A percentile compares a stretch with the other conserved stretches of the same genome.
phyloP scores from a whole-genome alignment of 495 filamentous ascomycete species.

The Tuber indicum region DNA sequence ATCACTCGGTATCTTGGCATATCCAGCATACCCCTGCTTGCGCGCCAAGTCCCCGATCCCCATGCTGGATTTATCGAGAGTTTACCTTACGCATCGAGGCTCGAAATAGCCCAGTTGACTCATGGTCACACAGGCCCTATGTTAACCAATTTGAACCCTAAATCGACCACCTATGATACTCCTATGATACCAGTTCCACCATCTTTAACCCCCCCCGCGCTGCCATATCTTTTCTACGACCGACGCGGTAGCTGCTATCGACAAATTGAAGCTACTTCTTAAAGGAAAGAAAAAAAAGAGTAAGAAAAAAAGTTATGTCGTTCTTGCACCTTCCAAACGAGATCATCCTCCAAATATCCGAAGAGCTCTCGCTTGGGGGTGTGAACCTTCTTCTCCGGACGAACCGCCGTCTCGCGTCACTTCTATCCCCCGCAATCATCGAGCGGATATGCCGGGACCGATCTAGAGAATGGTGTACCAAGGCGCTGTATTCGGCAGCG shows the following conservation, averaged over 20 bases:
- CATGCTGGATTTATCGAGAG: too few species aligned
- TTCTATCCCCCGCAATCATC: conserved; percentile 19
- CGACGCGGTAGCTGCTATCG: not conserved
- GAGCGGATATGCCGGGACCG: conserved; percentile 1
- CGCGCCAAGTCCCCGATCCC: too few species aligned
- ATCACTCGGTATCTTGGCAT: too few species aligned
- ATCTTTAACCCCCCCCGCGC: not conserved
- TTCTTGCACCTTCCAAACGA: conserved; percentile 22
- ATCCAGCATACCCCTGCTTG: too few species aligned
- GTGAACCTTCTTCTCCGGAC: conserved; percentile 12
- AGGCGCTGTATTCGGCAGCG: conserved; percentile 7
- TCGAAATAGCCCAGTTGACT: not conserved
- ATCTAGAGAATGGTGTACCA: not conserved
- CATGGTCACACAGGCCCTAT: not conserved
- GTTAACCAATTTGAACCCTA: not conserved
- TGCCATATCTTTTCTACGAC: not conserved
- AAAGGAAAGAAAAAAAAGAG: not conserved
- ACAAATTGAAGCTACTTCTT: not conserved
- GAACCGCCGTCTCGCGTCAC: conserved; percentile 14
- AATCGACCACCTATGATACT: not conserved
- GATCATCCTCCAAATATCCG: conserved; percentile 19
- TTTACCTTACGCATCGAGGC: not conserved
- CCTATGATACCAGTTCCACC: not conserved
- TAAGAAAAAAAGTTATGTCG: not conserved
- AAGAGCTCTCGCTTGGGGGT: conserved; percentile 7